Evolutionary conservation across 2,329 filamentous ascomycete genomes (phyloP).

Genomic region (Gnomoniopsis smithogilvyi): DNA sequence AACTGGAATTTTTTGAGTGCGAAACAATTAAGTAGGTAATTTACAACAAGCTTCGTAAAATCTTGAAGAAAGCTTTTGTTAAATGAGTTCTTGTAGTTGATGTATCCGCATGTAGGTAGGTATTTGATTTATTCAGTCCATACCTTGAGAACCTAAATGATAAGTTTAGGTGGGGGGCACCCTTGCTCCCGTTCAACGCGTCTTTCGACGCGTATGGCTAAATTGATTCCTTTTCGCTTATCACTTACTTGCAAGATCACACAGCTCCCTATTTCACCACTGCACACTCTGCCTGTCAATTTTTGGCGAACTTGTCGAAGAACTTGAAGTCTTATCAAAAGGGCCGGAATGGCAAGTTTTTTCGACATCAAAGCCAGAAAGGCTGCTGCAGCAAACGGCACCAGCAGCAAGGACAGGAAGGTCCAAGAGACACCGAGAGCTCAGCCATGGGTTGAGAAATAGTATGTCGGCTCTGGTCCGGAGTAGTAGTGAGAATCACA

Average conservation of each 20-base stretch:
- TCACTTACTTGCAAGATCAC: background rate
- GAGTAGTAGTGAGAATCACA: background rate
- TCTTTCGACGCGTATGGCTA: constrained; percentile 9
- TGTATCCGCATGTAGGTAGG: no score
- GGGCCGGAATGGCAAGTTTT: constrained; percentile 75
- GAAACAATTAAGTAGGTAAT: no score
- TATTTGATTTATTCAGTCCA: background rate
- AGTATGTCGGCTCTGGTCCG: constrained; percentile 52
- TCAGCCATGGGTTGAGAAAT: constrained; percentile 99
- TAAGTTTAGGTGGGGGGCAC: background rate
- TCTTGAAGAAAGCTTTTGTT: no score
- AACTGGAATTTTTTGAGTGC: no score
- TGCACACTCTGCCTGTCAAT: background rate
- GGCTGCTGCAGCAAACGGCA: constrained; percentile 64
- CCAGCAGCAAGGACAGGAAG: constrained; percentile 60
- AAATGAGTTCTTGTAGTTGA: no score
- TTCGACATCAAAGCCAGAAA: constrained; percentile 94
- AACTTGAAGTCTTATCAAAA: background rate
- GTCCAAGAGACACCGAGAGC: constrained; percentile 62
- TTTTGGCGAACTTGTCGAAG: no score
- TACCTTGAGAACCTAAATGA: no score
- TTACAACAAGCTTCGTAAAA: no score
- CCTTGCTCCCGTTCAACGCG: constrained; percentile 2
- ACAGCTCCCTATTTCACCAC: background rate
- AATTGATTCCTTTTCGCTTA: constrained; percentile 23